Percentiles rank a stretch among this genome's conserved stretches.
These are phyloP conservation scores for Geranium brycei DNA, from an alignment of 345 rosid genomes.

Conservation along the genomic window DNA sequence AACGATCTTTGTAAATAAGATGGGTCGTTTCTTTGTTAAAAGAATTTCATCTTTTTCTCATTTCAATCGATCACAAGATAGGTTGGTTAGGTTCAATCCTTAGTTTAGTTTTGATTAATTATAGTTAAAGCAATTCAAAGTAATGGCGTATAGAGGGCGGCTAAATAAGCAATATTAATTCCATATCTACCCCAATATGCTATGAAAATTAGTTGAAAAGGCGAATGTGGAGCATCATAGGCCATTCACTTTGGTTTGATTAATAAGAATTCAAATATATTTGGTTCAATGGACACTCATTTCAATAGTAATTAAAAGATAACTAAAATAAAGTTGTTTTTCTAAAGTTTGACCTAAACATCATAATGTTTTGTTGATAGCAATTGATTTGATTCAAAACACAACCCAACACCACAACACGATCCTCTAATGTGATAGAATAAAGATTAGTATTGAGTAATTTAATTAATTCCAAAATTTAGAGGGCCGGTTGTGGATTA, in stretches of 20 bases:
- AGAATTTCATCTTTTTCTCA: no score
- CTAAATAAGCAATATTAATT: not conserved
- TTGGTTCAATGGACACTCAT: not conserved
- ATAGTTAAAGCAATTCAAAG: not conserved
- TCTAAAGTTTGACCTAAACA: not conserved
- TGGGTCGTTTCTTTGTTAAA: no score
- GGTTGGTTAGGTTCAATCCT: not conserved
- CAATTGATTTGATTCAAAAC: not conserved
- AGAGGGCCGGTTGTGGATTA: constrained; percentile 1
- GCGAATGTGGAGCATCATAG: not conserved
- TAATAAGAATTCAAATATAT: not conserved
- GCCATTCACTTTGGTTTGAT: not conserved
- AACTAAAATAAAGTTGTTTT: not conserved
- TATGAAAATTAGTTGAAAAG: no score
- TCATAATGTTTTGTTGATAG: no score
- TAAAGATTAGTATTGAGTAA: no score
- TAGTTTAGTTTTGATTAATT: constrained; percentile 9
- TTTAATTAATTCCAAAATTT: not conserved
- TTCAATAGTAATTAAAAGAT: not conserved
- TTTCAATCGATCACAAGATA: no score
- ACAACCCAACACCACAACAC: not conserved
- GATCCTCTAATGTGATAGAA: not conserved
- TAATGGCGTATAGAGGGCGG: not conserved
- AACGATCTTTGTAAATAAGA: no score
- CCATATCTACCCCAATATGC: no score